Evolutionary conservation across 495 filamentous ascomycete genomes (phyloP), one percentile per base, ranked within the genome.

Genomic region (Ramalina peruviana): DNA sequence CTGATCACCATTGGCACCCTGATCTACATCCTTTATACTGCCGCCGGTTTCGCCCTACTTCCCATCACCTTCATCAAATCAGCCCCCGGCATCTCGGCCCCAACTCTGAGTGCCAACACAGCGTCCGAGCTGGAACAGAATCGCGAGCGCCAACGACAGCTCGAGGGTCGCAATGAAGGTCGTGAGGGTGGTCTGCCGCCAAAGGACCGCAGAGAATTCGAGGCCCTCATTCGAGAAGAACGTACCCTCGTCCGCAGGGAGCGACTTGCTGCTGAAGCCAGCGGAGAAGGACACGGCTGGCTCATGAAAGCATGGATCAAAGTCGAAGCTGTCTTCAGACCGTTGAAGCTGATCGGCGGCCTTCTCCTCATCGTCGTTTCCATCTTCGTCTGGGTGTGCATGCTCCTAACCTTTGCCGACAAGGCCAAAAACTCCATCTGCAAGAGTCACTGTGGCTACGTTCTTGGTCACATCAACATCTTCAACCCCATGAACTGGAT

Each of bases 401-500:
- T 97, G 93, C 75, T 97, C 48, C 79, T 97, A 59, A 98, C 90
- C 0, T 81, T 80, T 52, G 89, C 96, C 62, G 92, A 98, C 72
- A 97, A 98, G 67, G 85, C 87, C 16, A 87, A 82, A 57, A 96
- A 97, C 66, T 95, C 88, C 0, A 63, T 92, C 54, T 98, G 92
- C 78, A 88, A 89, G 62, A 71, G 78, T 48, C 78, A 79, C 58
- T 98, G 92, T 65, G 92, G 92, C 36, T 98, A 95, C 66, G 83
- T 97, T 46, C 78, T 97, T n/a, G 84, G 81, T 26, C 79, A 88
- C 54, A 82, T 90, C 62, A 86, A 90, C 60, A 78, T 95, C 50
- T 94, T 95, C 71, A 90, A 97, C 62, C 93, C 92, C 2, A 69
- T 94, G 56, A 97, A 98, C 69, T 93, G 80, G 77, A 72, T 92